Base-by-base conservation (phyloP, 441 rosid species). In the Croton setiger region DNA sequence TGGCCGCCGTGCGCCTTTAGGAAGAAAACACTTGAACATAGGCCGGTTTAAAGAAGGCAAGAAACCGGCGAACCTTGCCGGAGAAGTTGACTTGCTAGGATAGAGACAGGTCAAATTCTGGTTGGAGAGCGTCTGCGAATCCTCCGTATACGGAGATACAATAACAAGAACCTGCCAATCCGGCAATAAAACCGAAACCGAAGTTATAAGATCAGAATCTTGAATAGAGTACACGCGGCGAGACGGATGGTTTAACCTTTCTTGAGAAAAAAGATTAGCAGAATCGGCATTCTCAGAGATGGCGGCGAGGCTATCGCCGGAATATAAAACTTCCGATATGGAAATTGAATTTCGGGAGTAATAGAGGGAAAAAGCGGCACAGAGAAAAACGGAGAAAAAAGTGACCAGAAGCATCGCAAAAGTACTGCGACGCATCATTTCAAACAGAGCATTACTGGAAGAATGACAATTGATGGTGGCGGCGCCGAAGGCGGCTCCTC, bases 91-190 rank as follows among this genome's bases (percentile, higher is more conserved):
- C 2, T 80, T 78, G 75, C 83, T 86, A 0, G 86, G 90, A 77
- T 83, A 93, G 59, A 85, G 66, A 73, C 98, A 93, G 6, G 59
- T 20, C 63, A 78, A 79, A 21, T 78, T 52, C 3, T 73, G 74
- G 0, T 18, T 60, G 1, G 72, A 58, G n/a, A 56, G 17, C 10
- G 18, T 18, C 14, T 5, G 35, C 1, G 4, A 31, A 0, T 71
- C 61, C 27, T 71, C 61, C 27, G 54, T 76, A 4, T 63, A 82
- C 8, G 81, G 79, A 2, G 82, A 74, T 44, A 79, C 80, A 51
- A 91, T 64, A 23, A 86, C 75, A 21, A 91, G 80, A 52, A 86
- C 83, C 74, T 87, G 89, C 96, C 98, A 92, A 23, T 70, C 88
- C 0, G 95, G 91, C 48, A 90, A 67, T 15, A 93, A 83, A 73